phyloP scores from a whole-genome alignment of 179 eudicot species.

The Amaranthus tricolor region DNA sequence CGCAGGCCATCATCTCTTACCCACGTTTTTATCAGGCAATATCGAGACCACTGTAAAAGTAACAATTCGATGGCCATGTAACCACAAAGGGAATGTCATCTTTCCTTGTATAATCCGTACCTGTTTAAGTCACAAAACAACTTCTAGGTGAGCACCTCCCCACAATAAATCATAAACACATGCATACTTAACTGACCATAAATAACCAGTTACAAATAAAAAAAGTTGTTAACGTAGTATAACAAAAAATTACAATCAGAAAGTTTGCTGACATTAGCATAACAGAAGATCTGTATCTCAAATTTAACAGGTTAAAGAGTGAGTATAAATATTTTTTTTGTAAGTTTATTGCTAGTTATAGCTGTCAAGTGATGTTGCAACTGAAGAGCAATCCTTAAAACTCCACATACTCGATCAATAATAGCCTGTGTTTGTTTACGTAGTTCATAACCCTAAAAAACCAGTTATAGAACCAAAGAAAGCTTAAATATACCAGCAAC shows the following conservation, averaged over 20 bases:
- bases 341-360: neutral
- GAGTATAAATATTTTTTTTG: too few relatives aligned
- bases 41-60: conserved; percentile 72
- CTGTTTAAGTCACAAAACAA: conserved; percentile 36
- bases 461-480: neutral
- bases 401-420: neutral
- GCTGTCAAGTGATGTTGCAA: neutral
- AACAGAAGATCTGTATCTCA: neutral
- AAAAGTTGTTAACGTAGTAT: too few relatives aligned
- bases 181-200: neutral
- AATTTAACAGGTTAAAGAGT: neutral
- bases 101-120: conserved; percentile 69
- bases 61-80: conserved; percentile 81
- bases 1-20: conserved; percentile 40
- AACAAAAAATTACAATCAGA: neutral
- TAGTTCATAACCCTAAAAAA: neutral
- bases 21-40: conserved; percentile 62
- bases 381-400: neutral
- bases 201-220: neutral
- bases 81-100: conserved; percentile 91
- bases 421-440: neutral
- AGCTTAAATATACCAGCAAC: neutral
- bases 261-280: neutral
- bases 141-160: neutral
- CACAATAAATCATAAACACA: neutral